Percentiles rank a stretch among this genome's conserved stretches.
Conservation (phyloP, 140 eudicot species). For the Oenanthe javanica region DNA sequence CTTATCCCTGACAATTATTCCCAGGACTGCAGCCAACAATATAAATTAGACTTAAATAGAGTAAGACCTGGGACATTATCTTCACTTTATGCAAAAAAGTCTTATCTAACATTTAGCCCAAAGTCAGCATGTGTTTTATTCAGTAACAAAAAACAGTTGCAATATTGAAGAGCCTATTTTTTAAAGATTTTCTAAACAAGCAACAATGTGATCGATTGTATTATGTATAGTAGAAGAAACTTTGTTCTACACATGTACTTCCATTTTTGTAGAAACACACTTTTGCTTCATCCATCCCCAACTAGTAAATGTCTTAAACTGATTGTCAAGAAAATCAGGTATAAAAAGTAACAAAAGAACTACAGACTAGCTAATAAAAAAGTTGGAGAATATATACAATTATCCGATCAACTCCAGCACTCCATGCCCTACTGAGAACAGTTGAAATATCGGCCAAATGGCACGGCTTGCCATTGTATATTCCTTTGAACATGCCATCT, state of each 20-base stretch:
- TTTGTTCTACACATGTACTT: neutral
- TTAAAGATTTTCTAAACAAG: neutral
- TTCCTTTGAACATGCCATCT: constrained; percentile 95
- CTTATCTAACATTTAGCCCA: neutral
- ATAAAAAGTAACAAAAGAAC: neutral
- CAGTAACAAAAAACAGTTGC: neutral
- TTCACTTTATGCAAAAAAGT: neutral
- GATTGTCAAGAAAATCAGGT: neutral
- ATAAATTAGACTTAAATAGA: neutral
- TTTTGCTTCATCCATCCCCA: neutral
- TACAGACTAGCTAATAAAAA: neutral
- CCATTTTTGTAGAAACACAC: neutral
- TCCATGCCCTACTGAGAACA: constrained; percentile 86
- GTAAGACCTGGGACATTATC: neutral
- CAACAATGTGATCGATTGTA: neutral
- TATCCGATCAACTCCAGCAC: constrained; percentile 92
- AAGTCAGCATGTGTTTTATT: neutral
- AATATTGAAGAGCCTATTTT: neutral
- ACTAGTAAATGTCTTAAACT: neutral
- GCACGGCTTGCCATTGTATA: constrained; percentile 84
- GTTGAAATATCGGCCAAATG: constrained; percentile 74
- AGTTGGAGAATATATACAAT: constrained; percentile 38
- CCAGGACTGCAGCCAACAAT: neutral
- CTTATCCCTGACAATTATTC: neutral
- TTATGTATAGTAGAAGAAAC: neutral